Conservation (phyloP, 495 filamentous ascomycete genomes). For the Penicilliopsis zonata region DNA sequence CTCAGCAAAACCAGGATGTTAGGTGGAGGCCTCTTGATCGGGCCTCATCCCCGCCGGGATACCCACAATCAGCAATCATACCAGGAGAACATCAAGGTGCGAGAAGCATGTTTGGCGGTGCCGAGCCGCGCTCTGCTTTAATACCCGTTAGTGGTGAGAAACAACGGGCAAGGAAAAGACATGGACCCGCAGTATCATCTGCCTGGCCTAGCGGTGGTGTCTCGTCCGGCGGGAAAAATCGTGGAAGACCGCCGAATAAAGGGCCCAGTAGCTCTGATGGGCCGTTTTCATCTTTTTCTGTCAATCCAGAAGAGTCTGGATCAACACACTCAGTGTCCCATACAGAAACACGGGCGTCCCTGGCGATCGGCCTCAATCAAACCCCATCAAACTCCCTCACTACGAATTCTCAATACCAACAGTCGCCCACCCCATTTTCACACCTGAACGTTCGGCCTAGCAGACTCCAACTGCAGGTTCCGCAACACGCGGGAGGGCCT, state of each 20-base stretch:
- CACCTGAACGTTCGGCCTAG: constrained; percentile 18
- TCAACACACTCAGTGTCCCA: constrained; percentile 15
- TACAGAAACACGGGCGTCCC: constrained; percentile 16
- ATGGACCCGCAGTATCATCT: constrained; percentile 89
- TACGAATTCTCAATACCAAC: constrained; percentile 12
- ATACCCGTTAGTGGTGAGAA: constrained; percentile 45
- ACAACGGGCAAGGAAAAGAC: constrained; percentile 52
- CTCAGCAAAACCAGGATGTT: constrained; percentile 25
- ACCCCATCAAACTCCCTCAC: constrained; percentile 10
- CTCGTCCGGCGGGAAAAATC: constrained; percentile 56
- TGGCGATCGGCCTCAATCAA: constrained; percentile 13
- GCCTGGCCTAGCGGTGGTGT: constrained; percentile 73
- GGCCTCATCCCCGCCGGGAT: constrained; percentile 50
- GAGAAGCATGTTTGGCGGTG: constrained; percentile 33
- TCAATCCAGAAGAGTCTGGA: constrained; percentile 42
- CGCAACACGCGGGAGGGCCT: constrained; percentile 57
- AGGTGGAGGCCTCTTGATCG: constrained; percentile 35
- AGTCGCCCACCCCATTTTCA: constrained; percentile 17
- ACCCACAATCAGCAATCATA: constrained; percentile 74
- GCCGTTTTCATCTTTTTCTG: constrained; percentile 80
- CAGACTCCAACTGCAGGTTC: constrained; percentile 70
- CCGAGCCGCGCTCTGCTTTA: constrained; percentile 59
- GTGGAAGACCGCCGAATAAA: constrained; percentile 78
- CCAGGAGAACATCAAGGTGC: constrained; percentile 42
- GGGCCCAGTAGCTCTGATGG: constrained; percentile 60